phyloP scores from a whole-genome alignment of 2,329 filamentous ascomycete species.

The Fusarium euwallaceae region DNA sequence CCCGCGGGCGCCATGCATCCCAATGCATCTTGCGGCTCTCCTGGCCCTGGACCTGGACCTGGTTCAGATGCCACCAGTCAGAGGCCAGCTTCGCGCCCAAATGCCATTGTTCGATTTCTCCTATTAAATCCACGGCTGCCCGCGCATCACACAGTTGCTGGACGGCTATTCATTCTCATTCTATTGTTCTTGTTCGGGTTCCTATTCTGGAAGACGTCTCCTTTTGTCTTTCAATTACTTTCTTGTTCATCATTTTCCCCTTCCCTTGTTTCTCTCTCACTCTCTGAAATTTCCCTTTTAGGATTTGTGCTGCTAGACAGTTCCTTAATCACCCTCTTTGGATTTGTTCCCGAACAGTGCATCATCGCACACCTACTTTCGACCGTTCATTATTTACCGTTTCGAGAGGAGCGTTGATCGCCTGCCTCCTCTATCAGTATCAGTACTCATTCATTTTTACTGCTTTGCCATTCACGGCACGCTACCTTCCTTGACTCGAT shows the following conservation, averaged over 20 bases:
- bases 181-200: constrained; percentile 42
- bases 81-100: constrained; percentile 10
- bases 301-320: constrained; percentile 44
- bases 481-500: constrained; percentile 27
- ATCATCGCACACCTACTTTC: constrained; percentile 30
- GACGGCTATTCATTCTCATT: constrained; percentile 42
- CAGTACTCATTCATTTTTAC: constrained; percentile 34
- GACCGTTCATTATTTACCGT: constrained; percentile 37
- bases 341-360: constrained; percentile 32
- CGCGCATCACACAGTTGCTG: constrained; percentile 40
- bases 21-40: constrained; percentile 48
- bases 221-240: constrained; percentile 41
- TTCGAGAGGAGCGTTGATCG: constrained; percentile 51
- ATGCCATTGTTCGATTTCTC: constrained; percentile 44
- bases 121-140: constrained; percentile 44
- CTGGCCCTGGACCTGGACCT: constrained; percentile 43
- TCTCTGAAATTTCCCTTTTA: constrained; percentile 28
- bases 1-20: constrained; percentile 30
- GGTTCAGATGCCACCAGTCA: constrained; percentile 43
- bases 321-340: constrained; percentile 46
- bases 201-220: constrained; percentile 45
- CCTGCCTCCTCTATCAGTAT: constrained; percentile 39
- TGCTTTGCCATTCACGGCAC: constrained; percentile 28
- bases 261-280: constrained; percentile 21
- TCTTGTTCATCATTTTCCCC: constrained; percentile 38